Base-by-base conservation (phyloP, 805 yeast genomes). In the Clavispora santaluciae region DNA sequence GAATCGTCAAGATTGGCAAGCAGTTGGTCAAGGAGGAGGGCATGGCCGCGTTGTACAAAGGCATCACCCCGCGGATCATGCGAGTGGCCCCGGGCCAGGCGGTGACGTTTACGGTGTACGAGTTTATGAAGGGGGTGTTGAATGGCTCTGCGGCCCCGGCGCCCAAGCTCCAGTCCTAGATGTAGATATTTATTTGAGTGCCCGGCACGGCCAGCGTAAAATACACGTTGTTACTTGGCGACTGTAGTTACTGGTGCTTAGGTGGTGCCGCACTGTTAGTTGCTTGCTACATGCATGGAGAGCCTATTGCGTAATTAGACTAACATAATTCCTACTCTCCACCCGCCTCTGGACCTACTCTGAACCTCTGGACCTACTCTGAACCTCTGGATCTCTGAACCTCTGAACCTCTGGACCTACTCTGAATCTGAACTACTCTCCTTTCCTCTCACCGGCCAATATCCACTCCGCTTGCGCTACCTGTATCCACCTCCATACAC, bases 1-100 rank as follows among this genome's bases (percentile, higher is more conserved):
- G 95, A 66, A 89, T 91, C 54, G 66, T 75, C 28, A 77, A 90
- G 61, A 91, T 93, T 56, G 87, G 95, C 45, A 69, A 70, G 36
- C 90, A 83, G 57, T 75, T 91, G 64, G 70, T 90, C 51, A 81
- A 80, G 60, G 95, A 88, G 70, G 96, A 89, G 68, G 99, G 99
- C 40, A 55, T 60, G 30, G 62, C 62, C 41, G 74, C 74, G 13
- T 76, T 91, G 62, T 91, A 91, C 73, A 87, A 91, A 62, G 99
- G 99, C 70, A 91, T 91, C 60, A 89, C 97, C 18, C 99, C 99
- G 54, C 83, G 99, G 72, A 91, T 91, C 54, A 90, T 91, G 95
- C 84, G 99, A 70, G 99, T 91, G 39, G 99, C 99, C 10, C 97
- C 99, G 18, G 99, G 99, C 47, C 99, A 91, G 70, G 97, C 98